Percentiles rank a stretch among this genome's conserved stretches.
Conservation (phyloP, 306 rosid species). For the Acmispon strigosus region DNA sequence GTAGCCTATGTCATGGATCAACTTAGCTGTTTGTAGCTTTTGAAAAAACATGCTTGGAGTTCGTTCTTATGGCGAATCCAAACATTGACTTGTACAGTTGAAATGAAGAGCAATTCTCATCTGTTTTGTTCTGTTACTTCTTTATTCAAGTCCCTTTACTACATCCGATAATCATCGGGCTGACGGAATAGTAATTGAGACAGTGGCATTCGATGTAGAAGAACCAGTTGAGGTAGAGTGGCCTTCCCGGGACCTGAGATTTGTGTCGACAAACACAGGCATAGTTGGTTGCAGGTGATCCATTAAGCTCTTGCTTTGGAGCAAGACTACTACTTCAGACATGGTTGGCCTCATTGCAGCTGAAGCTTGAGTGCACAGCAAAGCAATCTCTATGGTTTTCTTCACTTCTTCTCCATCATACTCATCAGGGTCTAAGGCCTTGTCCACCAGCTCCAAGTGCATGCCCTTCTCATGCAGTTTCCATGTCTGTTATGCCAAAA, state of each 20-base stretch:
- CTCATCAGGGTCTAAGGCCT: constrained; percentile 35
- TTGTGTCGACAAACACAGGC: constrained; percentile 55
- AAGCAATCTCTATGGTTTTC: constrained; percentile 43
- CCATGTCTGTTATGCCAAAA: constrained; percentile 42
- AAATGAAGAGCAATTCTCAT: background rate
- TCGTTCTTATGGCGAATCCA: too few species aligned
- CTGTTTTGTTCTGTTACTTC: background rate
- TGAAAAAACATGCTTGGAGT: too few species aligned
- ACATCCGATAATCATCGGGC: constrained; percentile 26
- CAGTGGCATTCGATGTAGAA: constrained; percentile 53
- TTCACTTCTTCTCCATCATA: constrained; percentile 47
- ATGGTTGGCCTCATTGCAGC: constrained; percentile 53
- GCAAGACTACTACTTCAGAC: constrained; percentile 54
- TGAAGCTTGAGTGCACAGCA: constrained; percentile 58
- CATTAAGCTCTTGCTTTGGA: constrained; percentile 32
- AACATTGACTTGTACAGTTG: background rate
- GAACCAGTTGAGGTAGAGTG: constrained; percentile 44
- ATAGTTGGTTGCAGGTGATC: constrained; percentile 32
- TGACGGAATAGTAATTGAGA: constrained; percentile 32
- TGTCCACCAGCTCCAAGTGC: constrained; percentile 43
- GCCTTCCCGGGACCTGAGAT: constrained; percentile 22
- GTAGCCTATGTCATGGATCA: too few species aligned
- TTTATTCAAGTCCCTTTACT: background rate
- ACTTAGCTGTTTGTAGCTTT: too few species aligned
- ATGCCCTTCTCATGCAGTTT: constrained; percentile 35